Conservation (phyloP, 2,329 filamentous ascomycete species). For the Curvularia spicifera region DNA sequence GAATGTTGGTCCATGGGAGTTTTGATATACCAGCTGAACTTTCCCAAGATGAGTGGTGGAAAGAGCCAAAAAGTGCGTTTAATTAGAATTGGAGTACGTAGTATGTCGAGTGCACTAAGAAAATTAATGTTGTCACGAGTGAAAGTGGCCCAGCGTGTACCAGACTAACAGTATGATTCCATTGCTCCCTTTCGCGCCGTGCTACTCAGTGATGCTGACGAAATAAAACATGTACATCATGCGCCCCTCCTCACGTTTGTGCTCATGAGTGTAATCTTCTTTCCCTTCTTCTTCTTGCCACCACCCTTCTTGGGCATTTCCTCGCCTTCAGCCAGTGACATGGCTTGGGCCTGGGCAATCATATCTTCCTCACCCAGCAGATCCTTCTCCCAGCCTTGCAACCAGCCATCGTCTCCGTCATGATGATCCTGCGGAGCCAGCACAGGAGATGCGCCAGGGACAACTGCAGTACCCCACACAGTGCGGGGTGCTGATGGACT, state of each 20-base stretch:
- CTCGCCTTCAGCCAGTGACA: slow-evolving; percentile 43
- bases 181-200: slow-evolving; percentile 34
- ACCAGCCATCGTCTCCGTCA: slow-evolving; percentile 77
- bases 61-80: too few relatives aligned
- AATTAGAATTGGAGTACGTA: too few relatives aligned
- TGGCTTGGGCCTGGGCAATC: slow-evolving; percentile 57
- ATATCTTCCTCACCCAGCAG: slow-evolving; percentile 66
- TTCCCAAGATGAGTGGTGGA: too few relatives aligned
- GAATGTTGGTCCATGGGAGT: too few relatives aligned
- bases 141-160: not conserved
- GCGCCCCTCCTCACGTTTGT: slow-evolving; percentile 67
- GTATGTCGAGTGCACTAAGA: too few relatives aligned
- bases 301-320: slow-evolving; percentile 45
- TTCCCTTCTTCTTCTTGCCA: slow-evolving; percentile 68
- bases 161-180: slow-evolving; percentile 9
- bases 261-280: slow-evolving; percentile 73
- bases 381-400: slow-evolving; percentile 82
- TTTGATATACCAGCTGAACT: too few relatives aligned
- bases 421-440: slow-evolving; percentile 52
- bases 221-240: slow-evolving; percentile 26
- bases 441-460: slow-evolving; percentile 65
- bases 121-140: not conserved
- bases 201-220: slow-evolving; percentile 34
- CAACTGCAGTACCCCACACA: slow-evolving; percentile 86
- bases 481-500: slow-evolving; percentile 79